Percentiles rank a stretch among this genome's conserved stretches.
phyloP scores from a whole-genome alignment of 257 asterid species.

The Nicotiana undulata region DNA sequence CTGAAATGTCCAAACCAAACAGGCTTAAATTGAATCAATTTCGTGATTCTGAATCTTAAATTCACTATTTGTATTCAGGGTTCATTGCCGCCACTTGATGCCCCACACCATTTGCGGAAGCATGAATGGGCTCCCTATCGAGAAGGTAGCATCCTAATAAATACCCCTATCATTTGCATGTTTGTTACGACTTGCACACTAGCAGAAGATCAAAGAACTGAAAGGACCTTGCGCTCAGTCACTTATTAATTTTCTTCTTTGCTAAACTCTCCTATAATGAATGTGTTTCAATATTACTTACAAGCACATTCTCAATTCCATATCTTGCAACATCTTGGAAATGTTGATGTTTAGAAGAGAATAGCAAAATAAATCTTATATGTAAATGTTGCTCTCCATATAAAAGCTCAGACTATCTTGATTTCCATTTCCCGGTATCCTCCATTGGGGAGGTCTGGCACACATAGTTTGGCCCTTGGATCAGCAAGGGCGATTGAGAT shows the following conservation, averaged over 20 bases:
- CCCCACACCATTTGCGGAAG: slow-evolving; percentile 94
- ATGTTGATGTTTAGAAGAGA: neutral
- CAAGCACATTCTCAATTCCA: neutral
- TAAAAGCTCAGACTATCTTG: neutral
- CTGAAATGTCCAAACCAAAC: neutral
- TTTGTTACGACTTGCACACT: no score
- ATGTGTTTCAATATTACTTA: neutral
- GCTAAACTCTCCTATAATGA: neutral
- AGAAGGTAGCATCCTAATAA: slow-evolving; percentile 56
- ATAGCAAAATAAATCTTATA: neutral
- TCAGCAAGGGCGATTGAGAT: neutral
- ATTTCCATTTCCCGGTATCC: neutral
- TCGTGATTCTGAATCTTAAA: neutral
- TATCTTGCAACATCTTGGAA: neutral
- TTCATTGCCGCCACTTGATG: slow-evolving; percentile 84
- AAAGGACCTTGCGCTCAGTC: neutral
- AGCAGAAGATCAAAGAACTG: neutral
- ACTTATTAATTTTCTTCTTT: neutral
- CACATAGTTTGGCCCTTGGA: neutral
- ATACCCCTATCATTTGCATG: neutral
- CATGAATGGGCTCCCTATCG: slow-evolving; percentile 96
- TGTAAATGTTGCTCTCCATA: neutral
- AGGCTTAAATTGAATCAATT: neutral
- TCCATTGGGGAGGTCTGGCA: neutral
- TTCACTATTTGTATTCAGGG: slow-evolving; percentile 43